Base-by-base conservation (phyloP, 2,329 filamentous ascomycete species). In the Talaromyces amestolkiae region DNA sequence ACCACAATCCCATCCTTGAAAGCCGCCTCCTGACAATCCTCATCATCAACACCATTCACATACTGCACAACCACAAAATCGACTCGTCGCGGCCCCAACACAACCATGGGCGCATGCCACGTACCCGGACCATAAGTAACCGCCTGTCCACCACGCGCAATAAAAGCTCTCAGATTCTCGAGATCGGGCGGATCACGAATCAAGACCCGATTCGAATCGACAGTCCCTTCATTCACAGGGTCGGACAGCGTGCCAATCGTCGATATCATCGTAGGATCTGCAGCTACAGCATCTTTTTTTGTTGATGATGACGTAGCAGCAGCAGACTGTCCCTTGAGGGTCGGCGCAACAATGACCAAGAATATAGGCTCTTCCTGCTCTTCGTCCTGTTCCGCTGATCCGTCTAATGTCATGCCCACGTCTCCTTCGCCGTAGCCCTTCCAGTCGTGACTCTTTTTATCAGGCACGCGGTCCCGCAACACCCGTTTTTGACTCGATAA, bases 21-120 rank as follows among this genome's bases (percentile, higher is more conserved):
- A 5, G 75, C 80, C 19, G 91, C 87, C 78, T 97, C 89, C 81
- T 99, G 92, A 72, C 92, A 97, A 78, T 99, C 95, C 79, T 98
- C 94, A 1, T 84, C 80, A 0, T 80, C 86, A 13, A 95, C 89
- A 2, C 91, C 93, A 77, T 96, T 98, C 39, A 89, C 88, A 80
- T 91, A 95, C 80, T 98, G 94, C 70, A 91, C 86, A 1, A 98
- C 94, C 5, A 96, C 86, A 77, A 97, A 98, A 74, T 95, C 92
- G 58, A 97, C 82, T 22, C 88, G 83, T 63, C 82, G 79, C 53
- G 79, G 76, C 0, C 93, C 93, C 58, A 98, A 78, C 17, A 92
- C 93, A 15, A 93, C 91, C 94, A 99, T 98, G 0, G 95, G 95
- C 67, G 94, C 93, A 81, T 99, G 95, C 94, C 89, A 99, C 63